Evolutionary conservation across 345 rosid species (phyloP).

Genomic region (Balakata baccata): DNA sequence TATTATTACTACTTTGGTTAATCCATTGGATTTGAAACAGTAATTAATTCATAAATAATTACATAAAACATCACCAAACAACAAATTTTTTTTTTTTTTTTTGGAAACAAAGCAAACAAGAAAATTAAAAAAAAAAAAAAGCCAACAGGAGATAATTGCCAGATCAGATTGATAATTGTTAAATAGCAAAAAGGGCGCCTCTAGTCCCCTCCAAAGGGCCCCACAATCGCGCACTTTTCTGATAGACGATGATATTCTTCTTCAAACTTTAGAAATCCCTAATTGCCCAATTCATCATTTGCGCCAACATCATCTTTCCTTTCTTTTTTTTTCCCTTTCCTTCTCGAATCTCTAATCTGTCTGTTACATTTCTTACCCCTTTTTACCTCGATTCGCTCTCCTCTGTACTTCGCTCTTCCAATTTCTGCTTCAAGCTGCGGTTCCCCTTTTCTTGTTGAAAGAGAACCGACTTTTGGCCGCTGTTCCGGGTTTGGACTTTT

Average conservation of each 20-base stretch:
- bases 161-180: constrained; percentile 1
- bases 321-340: no score
- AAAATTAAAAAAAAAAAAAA: background rate
- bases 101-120: no score
- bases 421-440: background rate
- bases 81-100: no score
- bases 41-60: background rate
- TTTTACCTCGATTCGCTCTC: background rate
- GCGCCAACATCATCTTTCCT: background rate
- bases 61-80: background rate
- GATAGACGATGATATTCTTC: constrained; percentile 3
- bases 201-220: constrained; percentile 3
- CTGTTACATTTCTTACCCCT: background rate
- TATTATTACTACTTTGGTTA: background rate
- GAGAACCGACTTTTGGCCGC: background rate
- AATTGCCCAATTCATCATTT: background rate
- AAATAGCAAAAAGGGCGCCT: constrained; percentile 8
- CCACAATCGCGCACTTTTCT: constrained; percentile 12
- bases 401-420: background rate
- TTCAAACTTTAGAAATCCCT: constrained; percentile 8
- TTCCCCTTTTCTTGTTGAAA: background rate
- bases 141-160: background rate
- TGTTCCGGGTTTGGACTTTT: background rate
- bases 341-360: background rate
- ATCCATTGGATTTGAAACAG: background rate